Conservation (phyloP, 306 rosid genomes). For the Cucumis hystrix region DNA sequence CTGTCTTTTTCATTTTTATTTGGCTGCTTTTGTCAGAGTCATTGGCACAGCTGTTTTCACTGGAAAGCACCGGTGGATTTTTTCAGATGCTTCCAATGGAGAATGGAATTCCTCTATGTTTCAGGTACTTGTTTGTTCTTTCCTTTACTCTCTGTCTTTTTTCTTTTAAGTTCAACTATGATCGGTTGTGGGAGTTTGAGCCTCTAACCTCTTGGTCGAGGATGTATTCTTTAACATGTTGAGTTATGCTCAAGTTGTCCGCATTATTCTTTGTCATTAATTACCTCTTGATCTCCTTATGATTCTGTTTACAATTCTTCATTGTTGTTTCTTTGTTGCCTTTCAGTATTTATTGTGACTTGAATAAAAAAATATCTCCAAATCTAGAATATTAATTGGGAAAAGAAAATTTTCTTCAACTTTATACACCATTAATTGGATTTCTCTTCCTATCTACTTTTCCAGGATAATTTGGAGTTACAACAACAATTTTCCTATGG, state of each 20-base stretch:
- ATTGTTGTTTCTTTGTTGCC: neutral
- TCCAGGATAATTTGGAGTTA: slow-evolving; percentile 38
- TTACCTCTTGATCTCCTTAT: neutral
- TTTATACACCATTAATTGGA: slow-evolving; percentile 5
- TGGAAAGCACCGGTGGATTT: slow-evolving; percentile 57
- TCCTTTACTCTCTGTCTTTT: neutral
- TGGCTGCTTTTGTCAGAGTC: slow-evolving; percentile 24
- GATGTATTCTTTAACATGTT: neutral
- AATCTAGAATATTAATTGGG: neutral
- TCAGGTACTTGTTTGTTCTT: slow-evolving; percentile 25
- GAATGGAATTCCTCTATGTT: slow-evolving; percentile 25
- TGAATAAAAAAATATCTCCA: neutral
- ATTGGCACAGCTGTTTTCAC: slow-evolving; percentile 69
- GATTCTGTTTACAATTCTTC: neutral
- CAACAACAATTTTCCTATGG: slow-evolving; percentile 48
- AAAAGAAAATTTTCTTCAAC: neutral
- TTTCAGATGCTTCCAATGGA: slow-evolving; percentile 28
- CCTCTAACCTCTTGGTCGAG: neutral
- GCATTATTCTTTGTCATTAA: neutral
- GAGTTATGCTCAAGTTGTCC: neutral
- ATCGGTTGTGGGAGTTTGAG: neutral
- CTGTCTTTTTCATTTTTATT: slow-evolving; percentile 2
- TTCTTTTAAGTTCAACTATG: neutral
- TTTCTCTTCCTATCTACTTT: slow-evolving; percentile 4
- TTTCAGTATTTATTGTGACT: neutral